phyloP scores from a whole-genome alignment of 2,329 filamentous ascomycete genomes.

The Botrytis elliptica region DNA sequence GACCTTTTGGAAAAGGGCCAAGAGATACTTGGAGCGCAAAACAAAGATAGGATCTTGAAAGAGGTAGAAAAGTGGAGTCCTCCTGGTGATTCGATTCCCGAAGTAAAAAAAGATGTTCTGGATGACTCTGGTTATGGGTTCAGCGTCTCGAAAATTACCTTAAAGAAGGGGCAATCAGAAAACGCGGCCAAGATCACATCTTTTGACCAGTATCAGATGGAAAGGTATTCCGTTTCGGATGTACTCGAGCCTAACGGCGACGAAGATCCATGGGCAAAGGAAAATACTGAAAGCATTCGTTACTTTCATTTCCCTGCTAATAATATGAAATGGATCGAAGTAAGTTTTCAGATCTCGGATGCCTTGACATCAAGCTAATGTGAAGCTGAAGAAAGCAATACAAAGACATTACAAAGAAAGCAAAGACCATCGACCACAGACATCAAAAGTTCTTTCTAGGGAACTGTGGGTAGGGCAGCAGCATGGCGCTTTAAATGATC shows the following conservation, averaged over 20 bases:
- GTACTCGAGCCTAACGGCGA: accelerated
- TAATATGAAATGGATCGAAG: neutral
- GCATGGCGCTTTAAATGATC: neutral
- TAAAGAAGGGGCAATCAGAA: accelerated
- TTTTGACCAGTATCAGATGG: accelerated
- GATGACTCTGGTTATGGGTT: neutral
- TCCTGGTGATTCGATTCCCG: neutral
- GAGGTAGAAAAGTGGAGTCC: neutral
- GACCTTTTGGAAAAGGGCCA: accelerated
- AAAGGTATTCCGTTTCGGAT: neutral
- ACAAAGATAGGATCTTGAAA: neutral
- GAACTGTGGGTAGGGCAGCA: neutral
- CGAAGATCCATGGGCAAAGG: neutral
- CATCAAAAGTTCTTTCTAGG: neutral
- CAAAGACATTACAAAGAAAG: neutral
- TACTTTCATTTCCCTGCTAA: neutral
- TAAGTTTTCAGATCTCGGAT: neutral
- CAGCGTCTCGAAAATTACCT: neutral
- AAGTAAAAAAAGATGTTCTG: neutral
- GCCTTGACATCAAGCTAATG: neutral
- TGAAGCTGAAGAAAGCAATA: neutral
- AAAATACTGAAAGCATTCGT: neutral
- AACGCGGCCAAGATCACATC: accelerated
- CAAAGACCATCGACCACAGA: neutral
- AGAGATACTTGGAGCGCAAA: neutral